phyloP scores from a whole-genome alignment of 2,329 filamentous ascomycete genomes.

The Aspergillus proliferans region DNA sequence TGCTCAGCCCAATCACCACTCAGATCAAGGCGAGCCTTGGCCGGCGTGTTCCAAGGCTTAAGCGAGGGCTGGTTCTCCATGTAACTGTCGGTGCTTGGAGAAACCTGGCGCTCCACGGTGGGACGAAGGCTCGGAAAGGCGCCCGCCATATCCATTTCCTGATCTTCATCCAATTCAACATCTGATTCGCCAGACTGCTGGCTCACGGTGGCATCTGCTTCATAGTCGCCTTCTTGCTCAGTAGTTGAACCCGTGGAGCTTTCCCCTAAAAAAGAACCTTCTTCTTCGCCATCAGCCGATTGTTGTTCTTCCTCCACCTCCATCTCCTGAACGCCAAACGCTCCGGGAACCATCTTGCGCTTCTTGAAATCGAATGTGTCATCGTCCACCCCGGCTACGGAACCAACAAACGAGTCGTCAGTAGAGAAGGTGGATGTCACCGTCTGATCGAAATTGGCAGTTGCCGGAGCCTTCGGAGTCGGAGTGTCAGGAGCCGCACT shows the following conservation, averaged over 20 bases:
- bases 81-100: slow-evolving; percentile 41
- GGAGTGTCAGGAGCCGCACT: slow-evolving; percentile 47
- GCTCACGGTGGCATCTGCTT: slow-evolving; percentile 44
- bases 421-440: slow-evolving; percentile 35
- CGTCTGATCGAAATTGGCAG: slow-evolving; percentile 22
- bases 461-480: slow-evolving; percentile 35
- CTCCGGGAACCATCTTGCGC: slow-evolving; percentile 61
- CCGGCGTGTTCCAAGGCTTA: slow-evolving; percentile 42
- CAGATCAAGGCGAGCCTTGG: slow-evolving; percentile 48
- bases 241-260: slow-evolving; percentile 77
- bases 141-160: slow-evolving; percentile 78
- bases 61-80: slow-evolving; percentile 37
- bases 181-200: slow-evolving; percentile 59
- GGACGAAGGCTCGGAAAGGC: slow-evolving; percentile 67
- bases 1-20: slow-evolving; percentile 91
- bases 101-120: slow-evolving; percentile 66
- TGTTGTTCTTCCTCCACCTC: slow-evolving; percentile 50
- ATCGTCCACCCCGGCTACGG: slow-evolving; percentile 40
- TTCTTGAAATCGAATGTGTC: slow-evolving; percentile 55
- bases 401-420: slow-evolving; percentile 37
- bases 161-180: slow-evolving; percentile 56
- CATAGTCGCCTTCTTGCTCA: slow-evolving; percentile 49
- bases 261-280: slow-evolving; percentile 85
- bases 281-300: slow-evolving; percentile 27
- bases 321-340: slow-evolving; percentile 63